Evolutionary conservation across 257 asterid genomes (phyloP), one percentile per base, ranked within the genome.

Genomic region (Ballota nigra): DNA sequence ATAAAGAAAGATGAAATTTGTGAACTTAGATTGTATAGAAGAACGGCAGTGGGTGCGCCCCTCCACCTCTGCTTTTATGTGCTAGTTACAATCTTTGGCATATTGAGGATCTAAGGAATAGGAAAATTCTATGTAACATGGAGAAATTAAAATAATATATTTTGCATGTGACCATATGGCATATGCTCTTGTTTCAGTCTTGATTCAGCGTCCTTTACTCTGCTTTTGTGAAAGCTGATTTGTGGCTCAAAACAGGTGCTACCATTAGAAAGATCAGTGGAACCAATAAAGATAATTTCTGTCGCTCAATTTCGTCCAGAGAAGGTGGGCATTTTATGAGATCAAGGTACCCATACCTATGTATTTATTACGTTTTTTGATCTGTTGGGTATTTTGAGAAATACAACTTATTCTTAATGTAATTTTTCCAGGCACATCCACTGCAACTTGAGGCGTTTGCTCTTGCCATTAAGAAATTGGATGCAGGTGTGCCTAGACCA

Each of bases 231-330:
- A 70, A 24, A 62, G 31, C 78, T 79, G 78, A 80, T 53, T 10
- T 78, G 34, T 74, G 70, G 69, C 53, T 84, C 26, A 64, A 68
- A 83, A 70, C 93, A 93, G 97, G 85, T 70, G 70, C 86, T 91
- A 26, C 92, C 92, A 1, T 64, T 94, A 72, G 92, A 86, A 82
- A 89, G 96, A 74, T 72, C 89, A 62, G 64, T 70, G 81, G 72
- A 81, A 15, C 96, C 95, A 66, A 73, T 79, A 5, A 94, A 86
- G 81, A 85, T 94, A 34, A 87, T 94, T 66, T 91, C 97, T 13
- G 97, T 94, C 79, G 91, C 98, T 81, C 98, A 91, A 68, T 94
- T 94, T 82, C 98, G 96, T 81, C 97, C 98, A 57, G 97, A 94
- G 89, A 95, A 95, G 96, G 98, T 92, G 90, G 80, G 90, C 79